Conservation (phyloP, 164 flowering plant genomes). For the Liquidambar formosana region DNA sequence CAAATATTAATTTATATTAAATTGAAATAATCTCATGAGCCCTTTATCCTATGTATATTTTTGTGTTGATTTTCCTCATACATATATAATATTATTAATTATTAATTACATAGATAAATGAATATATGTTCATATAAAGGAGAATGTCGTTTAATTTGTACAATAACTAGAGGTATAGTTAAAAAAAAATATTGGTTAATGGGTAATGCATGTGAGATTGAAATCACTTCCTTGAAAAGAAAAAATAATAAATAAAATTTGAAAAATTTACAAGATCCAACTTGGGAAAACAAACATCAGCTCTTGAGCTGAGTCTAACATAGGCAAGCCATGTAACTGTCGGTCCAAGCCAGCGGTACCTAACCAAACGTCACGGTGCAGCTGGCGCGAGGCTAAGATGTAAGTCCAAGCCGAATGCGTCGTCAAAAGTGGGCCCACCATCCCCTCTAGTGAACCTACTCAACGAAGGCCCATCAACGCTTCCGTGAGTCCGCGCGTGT, state of each 20-base stretch:
- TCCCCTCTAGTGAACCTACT: constrained; percentile 58
- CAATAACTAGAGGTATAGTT: too few relatives aligned
- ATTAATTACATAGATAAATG: too few relatives aligned
- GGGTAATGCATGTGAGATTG: constrained; percentile 1
- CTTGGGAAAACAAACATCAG: not conserved
- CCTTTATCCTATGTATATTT: too few relatives aligned
- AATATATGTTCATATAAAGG: too few relatives aligned
- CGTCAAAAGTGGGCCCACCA: constrained; percentile 53
- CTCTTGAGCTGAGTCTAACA: not conserved
- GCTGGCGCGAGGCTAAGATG: constrained; percentile 89
- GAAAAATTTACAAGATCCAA: constrained; percentile 28
- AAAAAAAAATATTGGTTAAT: not conserved
- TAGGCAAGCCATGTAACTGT: not conserved
- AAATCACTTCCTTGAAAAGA: constrained; percentile 4
- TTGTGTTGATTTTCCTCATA: too few relatives aligned
- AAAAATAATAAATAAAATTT: constrained; percentile 14
- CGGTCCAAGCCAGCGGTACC: not conserved
- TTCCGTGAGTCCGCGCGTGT: constrained; percentile 24
- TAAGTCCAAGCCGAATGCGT: constrained; percentile 70
- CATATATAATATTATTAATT: too few relatives aligned
- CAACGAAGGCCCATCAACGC: constrained; percentile 50
- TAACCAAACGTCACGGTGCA: constrained; percentile 40
- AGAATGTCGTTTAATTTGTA: too few relatives aligned
- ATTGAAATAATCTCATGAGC: too few relatives aligned
- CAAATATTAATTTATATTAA: too few relatives aligned